phyloP scores from a whole-genome alignment of 441 rosid genomes.

The Populus hybrid region DNA sequence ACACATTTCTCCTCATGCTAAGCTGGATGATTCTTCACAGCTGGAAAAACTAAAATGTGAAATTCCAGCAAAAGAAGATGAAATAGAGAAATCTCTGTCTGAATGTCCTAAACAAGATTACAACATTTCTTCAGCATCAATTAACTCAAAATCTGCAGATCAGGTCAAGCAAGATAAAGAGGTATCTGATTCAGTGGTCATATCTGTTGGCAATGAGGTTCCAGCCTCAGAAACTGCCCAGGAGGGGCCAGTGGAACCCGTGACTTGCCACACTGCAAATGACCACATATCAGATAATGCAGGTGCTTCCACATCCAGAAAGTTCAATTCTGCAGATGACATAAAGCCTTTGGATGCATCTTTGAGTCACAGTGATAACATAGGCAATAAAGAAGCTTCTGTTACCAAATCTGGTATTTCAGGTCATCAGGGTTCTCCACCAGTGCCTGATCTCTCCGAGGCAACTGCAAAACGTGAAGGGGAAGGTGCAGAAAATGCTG shows the following conservation, averaged over 20 bases:
- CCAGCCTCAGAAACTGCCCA: slow-evolving; percentile 25
- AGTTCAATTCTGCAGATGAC: slow-evolving; percentile 29
- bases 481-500: slow-evolving; percentile 29
- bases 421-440: slow-evolving; percentile 32
- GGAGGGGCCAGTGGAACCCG: slow-evolving; percentile 30
- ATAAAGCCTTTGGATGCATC: slow-evolving; percentile 29
- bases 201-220: slow-evolving; percentile 24
- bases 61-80: slow-evolving; percentile 23
- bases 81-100: slow-evolving; percentile 10
- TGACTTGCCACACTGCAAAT: slow-evolving; percentile 25
- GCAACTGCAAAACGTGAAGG: slow-evolving; percentile 32
- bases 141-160: slow-evolving; percentile 26
- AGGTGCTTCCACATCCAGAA: slow-evolving; percentile 29
- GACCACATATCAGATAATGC: slow-evolving; percentile 16
- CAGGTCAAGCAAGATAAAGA: slow-evolving; percentile 21
- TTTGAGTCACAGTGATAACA: slow-evolving; percentile 20
- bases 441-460: slow-evolving; percentile 27
- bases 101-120: slow-evolving; percentile 31
- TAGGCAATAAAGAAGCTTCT: slow-evolving; percentile 19
- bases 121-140: slow-evolving; percentile 27
- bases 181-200: slow-evolving; percentile 23
- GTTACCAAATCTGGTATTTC: slow-evolving; percentile 19
- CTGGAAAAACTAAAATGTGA: slow-evolving; percentile 31
- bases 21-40: slow-evolving; percentile 20
- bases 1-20: slow-evolving; percentile 9